Conservation (phyloP, 2,329 filamentous ascomycete genomes). For the Arthrobotrys megalospora region DNA sequence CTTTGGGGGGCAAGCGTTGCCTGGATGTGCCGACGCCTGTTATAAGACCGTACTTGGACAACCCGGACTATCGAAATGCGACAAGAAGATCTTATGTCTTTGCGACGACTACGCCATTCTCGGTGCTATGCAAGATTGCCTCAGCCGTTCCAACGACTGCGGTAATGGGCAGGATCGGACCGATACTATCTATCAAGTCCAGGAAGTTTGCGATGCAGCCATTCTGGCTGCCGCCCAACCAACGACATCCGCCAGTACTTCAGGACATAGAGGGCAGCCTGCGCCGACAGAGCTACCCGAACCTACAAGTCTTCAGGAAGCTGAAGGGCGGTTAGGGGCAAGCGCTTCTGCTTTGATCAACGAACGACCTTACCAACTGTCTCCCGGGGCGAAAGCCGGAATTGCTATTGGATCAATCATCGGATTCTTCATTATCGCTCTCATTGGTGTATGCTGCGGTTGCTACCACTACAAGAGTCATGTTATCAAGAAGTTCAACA, state of each 20-base stretch:
- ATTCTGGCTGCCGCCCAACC: slow-evolving; percentile 46
- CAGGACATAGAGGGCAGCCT: slow-evolving; percentile 26
- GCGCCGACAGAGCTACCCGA: slow-evolving; percentile 38
- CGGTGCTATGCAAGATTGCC: slow-evolving; percentile 46
- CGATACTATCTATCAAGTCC: slow-evolving; percentile 41
- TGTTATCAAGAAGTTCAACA: slow-evolving; percentile 58
- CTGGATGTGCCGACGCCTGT: slow-evolving; percentile 39
- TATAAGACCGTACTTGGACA: slow-evolving; percentile 55
- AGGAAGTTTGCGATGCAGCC: slow-evolving; percentile 50
- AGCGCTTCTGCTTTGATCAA: slow-evolving; percentile 58
- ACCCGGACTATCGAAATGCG: slow-evolving; percentile 50
- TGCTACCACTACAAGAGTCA: slow-evolving; percentile 54
- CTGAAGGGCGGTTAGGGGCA: slow-evolving; percentile 47
- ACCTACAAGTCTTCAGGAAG: slow-evolving; percentile 58
- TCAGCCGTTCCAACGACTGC: slow-evolving; percentile 45
- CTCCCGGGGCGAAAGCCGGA: slow-evolving; percentile 47
- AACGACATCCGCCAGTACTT: slow-evolving; percentile 33
- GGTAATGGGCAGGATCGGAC: slow-evolving; percentile 27
- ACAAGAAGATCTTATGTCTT: slow-evolving; percentile 38
- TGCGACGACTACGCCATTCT: slow-evolving; percentile 48
- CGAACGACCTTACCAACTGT: slow-evolving; percentile 42
- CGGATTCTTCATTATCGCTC: slow-evolving; percentile 43
- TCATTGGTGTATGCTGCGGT: slow-evolving; percentile 44
- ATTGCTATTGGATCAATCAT: slow-evolving; percentile 47
- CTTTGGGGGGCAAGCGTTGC: slow-evolving; percentile 41